Evolutionary conservation across 495 filamentous ascomycete species (phyloP).

Genomic region (Aspergillus mulundensis): DNA sequence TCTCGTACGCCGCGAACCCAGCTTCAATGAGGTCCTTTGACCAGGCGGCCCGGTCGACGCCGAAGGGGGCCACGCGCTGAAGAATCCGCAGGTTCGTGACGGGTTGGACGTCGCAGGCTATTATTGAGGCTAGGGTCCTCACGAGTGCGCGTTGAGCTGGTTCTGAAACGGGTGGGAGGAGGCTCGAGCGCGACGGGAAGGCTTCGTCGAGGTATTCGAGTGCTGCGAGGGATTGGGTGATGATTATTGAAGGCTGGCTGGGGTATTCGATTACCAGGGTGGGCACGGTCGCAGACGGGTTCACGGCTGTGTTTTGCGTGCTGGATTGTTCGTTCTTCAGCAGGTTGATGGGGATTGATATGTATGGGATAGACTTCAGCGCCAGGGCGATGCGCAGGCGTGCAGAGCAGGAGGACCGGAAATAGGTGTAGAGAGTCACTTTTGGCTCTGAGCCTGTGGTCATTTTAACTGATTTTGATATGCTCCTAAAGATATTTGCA

Average conservation of each 20-base stretch:
- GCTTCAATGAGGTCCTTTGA: constrained; percentile 37
- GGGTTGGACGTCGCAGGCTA: constrained; percentile 48
- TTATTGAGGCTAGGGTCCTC: constrained; percentile 42
- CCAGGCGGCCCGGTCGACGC: constrained; percentile 33
- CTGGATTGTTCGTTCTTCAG: constrained; percentile 39
- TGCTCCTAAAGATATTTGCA: neutral
- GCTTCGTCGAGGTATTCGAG: constrained; percentile 53
- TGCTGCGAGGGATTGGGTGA: constrained; percentile 50
- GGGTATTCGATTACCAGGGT: constrained; percentile 35
- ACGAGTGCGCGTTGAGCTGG: constrained; percentile 33
- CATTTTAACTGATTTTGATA: constrained; percentile 18
- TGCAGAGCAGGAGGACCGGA: constrained; percentile 53
- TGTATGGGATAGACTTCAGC: constrained; percentile 43
- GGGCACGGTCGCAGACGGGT: constrained; percentile 49
- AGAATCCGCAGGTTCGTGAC: constrained; percentile 46
- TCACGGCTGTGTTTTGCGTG: constrained; percentile 31
- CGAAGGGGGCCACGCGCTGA: constrained; percentile 38
- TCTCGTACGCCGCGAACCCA: constrained; percentile 48
- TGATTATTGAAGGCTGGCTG: constrained; percentile 22
- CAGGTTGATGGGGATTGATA: constrained; percentile 41
- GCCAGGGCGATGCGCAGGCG: constrained; percentile 49
- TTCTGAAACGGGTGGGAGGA: constrained; percentile 34
- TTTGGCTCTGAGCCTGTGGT: constrained; percentile 3
- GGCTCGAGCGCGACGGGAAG: constrained; percentile 22
- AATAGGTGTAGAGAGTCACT: constrained; percentile 50